Percentiles rank a stretch among this genome's conserved stretches.
These are phyloP conservation scores for Irpex sp. DNA, from an alignment of 1,284 basidiomycete species.

Conservation along the genomic window DNA sequence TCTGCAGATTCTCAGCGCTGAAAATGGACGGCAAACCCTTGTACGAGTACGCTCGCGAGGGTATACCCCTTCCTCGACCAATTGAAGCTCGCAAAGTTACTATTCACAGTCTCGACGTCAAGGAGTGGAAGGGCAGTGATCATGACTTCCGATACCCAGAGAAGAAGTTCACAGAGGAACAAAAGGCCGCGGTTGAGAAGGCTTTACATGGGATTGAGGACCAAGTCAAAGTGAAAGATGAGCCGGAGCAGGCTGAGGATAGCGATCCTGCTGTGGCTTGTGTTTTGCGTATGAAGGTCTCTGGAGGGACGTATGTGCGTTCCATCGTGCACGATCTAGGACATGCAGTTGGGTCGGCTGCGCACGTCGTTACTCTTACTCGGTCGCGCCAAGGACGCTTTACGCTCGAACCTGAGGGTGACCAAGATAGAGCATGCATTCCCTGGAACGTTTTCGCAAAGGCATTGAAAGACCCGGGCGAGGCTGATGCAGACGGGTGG, in stretches of 20 bases:
- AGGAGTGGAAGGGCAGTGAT: conserved; percentile 64
- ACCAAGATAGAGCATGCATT: conserved; percentile 50
- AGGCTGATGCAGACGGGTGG: conserved; percentile 61
- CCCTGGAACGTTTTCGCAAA: conserved; percentile 78
- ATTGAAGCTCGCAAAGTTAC: conserved; percentile 87
- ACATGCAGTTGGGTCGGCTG: conserved; percentile 77
- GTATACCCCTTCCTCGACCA: conserved; percentile 87
- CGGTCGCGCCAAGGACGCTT: conserved; percentile 86
- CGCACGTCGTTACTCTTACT: conserved; percentile 87
- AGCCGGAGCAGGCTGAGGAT: conserved; percentile 31
- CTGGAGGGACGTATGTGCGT: conserved; percentile 95
- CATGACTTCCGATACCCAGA: conserved; percentile 74
- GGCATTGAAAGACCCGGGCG: conserved; percentile 53
- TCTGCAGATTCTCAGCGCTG: conserved; percentile 88
- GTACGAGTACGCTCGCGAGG: conserved; percentile 94
- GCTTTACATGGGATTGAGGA: conserved; percentile 49
- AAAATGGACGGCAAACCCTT: conserved; percentile 98
- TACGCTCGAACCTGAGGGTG: conserved; percentile 44
- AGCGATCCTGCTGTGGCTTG: conserved; percentile 70
- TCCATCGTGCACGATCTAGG: conserved; percentile 91
- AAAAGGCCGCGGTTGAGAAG: conserved; percentile 66
- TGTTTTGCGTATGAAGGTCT: conserved; percentile 86
- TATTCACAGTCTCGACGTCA: conserved; percentile 75
- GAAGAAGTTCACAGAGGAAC: conserved; percentile 63
- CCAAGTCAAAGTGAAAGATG: conserved; percentile 28